Evolutionary conservation across 371 early-diverging fungal genomes (phyloP), one percentile per base, ranked within the genome.

Genomic region (Mucor piriformis): DNA sequence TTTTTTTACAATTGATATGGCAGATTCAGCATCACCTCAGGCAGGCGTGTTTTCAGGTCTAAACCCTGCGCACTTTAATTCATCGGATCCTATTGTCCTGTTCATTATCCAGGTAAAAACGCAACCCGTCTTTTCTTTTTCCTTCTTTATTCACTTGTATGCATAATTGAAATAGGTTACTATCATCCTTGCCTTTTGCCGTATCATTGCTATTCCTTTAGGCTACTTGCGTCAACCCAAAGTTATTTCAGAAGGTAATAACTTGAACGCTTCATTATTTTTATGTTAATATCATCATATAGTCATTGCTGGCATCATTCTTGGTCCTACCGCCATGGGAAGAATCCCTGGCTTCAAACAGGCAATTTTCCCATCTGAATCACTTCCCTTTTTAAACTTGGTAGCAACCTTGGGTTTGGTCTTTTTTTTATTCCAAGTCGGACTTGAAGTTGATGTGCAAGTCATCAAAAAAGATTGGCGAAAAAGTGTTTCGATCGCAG

Each of bases 381-480:
- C 91, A 2, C 61, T 92, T n/a, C 82, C 88, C 0, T 82, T 75
- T 60, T 72, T 97, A 42, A 87, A 83, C 38, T 71, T 95, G 21
- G 79, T 94, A 7, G 86, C 96, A n/a, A 90, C 89, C 61, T 68
- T 97, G 61, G 97, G 96, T 11, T 78, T 97, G 37, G 81, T 95
- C 13, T 83, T 97, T 48, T 96, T 92, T 72, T 76, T 96, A 49
- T 95, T 96, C 69, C 81, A 95, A 49, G 91, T 96, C 23, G 94
- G 95, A 3, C 69, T 93, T 16, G 93, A 92, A 69, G 85, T 93
- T 23, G 89, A 92, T 58, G 66, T 86, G 6, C 54, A 64, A 0
- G 59, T 84, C 16, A 64, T 90, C 2, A 65, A 69, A 7, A 65
- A 73, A 27, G 81, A 79, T 44, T 78, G 79, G 50, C 63, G 62